Base-by-base conservation (phyloP, 371 early-diverging fungal genomes). In the Globomyces sp. region DNA sequence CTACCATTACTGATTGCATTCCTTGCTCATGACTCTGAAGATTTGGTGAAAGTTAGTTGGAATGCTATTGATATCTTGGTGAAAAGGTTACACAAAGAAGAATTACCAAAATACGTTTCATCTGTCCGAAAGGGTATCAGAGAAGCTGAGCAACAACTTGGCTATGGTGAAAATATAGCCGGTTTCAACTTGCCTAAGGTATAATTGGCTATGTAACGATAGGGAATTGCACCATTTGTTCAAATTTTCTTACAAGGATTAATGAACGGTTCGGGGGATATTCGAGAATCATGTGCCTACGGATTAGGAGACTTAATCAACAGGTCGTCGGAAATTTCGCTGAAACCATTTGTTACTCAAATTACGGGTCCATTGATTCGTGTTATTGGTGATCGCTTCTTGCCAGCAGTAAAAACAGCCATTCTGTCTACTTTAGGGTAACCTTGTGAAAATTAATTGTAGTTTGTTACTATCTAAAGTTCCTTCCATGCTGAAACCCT, bases 341-440 rank as follows among this genome's bases (percentile, higher is more conserved):
- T 98, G 53, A 89, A 89, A 64, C 90, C 94, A 51, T 96, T 89
- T 76, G 94, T 94, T 50, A 95, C 94, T 2, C 92, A 90, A 69
- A 93, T 98, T 57, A 92, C 97, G 3, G 99, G 99, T 64, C 96
- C 98, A 37, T 84, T 98, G 57, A 98, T 98, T 80, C 93, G 99
- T 80, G 91, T 96, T 61, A 87, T 96, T 64, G 96, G 97, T 64
- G 99, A 98, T 75, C 91, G 96, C 50, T 89, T 93, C 79, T 86
- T 92, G 60, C 80, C 92, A 36, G 83, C 87, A 65, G 96, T 98
- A 58, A 95, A 96, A 83, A 87, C 90, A 1, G 91, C 93, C 11
- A 95, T 97, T 62, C 76, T 97, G 58, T 82, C 88, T 47, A 92
- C 95, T 1, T 74, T 98, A 36, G 83, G 24, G 24, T 13, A 40